Base-by-base conservation (phyloP, 2,329 filamentous ascomycete genomes). In the Ophiosphaerella korrae region DNA sequence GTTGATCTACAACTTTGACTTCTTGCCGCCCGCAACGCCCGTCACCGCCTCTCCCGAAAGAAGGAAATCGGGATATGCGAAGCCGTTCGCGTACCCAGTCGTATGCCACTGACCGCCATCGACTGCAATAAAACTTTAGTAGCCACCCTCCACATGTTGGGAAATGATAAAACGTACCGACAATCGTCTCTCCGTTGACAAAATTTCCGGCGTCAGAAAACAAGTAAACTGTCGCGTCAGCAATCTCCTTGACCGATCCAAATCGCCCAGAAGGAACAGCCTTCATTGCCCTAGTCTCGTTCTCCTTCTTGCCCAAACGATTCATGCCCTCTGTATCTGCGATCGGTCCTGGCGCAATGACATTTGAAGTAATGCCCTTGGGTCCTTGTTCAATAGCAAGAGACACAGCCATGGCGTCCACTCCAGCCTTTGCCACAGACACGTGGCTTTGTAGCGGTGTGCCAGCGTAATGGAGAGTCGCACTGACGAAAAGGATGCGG, bases 331-430 rank as follows among this genome's bases (percentile, higher is more conserved):
- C 94, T 0, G 94, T 97, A 23, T 84, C 88, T 1, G 79, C 84
- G 61, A 99, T 96, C 0, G 89, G 89, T 1, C 94, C 94, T 0
- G 93, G 94, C 0, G 91, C 85, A 60, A 99, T 88, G 48, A 94
- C 85, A 69, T 99, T 99, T 48, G 88, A 90, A 1, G 89, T 92
- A 29, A 97, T 77, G 12, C 94, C 94, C 37, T 84, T 83, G 0
- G 94, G 94, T 0, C 93, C 93, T 70, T 94, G 94, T 74, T 99
- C 94, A 46, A 99, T 84, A 1, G 91, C 86, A 0, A 95, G 84
- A 5, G 85, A 88, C 46, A 86, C 83, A 52, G 89, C 88, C 67
- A 99, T 83, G 1, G 91, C 87, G 74, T 99, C 93, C 9, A 99
- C 86, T 13, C 88, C 90, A 0, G 93, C 89, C 77, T 99, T 99